Conservation (phyloP, 2,329 filamentous ascomycete species). For the Phialophora chinensis region DNA sequence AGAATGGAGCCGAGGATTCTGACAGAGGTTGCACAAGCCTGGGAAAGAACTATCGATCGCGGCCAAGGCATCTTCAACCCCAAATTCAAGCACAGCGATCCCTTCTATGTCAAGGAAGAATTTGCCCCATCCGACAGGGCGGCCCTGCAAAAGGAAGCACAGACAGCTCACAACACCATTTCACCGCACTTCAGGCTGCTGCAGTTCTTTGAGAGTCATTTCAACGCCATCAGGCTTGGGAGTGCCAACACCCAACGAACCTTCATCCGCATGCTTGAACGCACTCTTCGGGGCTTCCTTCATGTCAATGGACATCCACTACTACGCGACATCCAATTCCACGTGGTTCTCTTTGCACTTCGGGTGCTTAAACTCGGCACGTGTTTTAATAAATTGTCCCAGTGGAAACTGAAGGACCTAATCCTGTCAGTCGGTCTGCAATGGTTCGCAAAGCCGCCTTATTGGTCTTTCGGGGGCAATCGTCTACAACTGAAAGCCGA, state of each 20-base stretch:
- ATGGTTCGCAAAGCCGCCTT: constrained; percentile 84
- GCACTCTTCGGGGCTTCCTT: constrained; percentile 77
- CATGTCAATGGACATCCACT: constrained; percentile 79
- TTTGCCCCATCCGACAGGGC: constrained; percentile 89
- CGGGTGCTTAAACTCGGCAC: constrained; percentile 76
- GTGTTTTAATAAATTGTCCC: constrained; percentile 65
- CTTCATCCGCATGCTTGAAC: constrained; percentile 79
- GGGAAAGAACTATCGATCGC: constrained; percentile 81
- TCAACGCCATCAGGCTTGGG: constrained; percentile 86
- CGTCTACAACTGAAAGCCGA: constrained; percentile 93
- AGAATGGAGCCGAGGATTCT: constrained; percentile 84
- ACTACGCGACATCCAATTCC: constrained; percentile 88
- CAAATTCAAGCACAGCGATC: constrained; percentile 74
- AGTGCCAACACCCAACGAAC: constrained; percentile 80
- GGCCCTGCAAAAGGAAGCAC: constrained; percentile 74
- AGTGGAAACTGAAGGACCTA: constrained; percentile 86
- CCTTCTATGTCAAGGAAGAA: constrained; percentile 89
- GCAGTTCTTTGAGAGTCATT: constrained; percentile 92
- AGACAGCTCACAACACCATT: constrained; percentile 79
- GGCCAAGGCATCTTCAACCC: constrained; percentile 81
- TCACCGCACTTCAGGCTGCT: constrained; percentile 84
- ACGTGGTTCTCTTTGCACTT: constrained; percentile 81
- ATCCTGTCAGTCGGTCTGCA: constrained; percentile 82
- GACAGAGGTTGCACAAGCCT: constrained; percentile 85
- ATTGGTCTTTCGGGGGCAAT: constrained; percentile 96